Evolutionary conservation across 2,329 filamentous ascomycete species (phyloP).

Genomic region (Amylocarpus encephaloides): DNA sequence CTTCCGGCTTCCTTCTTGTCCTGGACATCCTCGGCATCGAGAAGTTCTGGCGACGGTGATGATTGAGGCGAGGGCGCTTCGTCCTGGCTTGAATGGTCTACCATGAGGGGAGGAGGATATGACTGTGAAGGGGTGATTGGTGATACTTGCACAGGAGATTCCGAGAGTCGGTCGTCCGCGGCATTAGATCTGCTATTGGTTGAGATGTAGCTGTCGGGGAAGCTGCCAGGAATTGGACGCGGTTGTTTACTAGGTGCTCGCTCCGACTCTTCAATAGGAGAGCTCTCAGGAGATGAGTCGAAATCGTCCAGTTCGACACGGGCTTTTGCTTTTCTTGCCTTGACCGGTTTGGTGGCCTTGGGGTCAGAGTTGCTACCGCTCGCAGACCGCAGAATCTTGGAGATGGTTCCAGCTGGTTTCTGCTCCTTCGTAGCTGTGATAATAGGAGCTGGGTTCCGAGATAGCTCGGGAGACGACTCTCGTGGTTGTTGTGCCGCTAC

Average conservation of each 20-base stretch:
- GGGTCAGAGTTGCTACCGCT: slow-evolving; percentile 37
- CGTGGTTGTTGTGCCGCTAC: slow-evolving; percentile 24
- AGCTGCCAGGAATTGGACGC: slow-evolving; percentile 30
- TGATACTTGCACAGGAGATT: slow-evolving; percentile 64
- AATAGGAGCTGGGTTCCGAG: slow-evolving; percentile 28
- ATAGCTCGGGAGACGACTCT: slow-evolving; percentile 35
- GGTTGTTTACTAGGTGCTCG: slow-evolving; percentile 21
- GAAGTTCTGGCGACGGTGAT: slow-evolving; percentile 57
- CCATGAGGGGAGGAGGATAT: slow-evolving; percentile 60
- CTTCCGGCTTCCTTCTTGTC: slow-evolving; percentile 37
- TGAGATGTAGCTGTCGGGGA: slow-evolving; percentile 30
- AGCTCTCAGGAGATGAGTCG: slow-evolving; percentile 41
- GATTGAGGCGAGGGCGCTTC: slow-evolving; percentile 56
- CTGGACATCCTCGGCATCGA: slow-evolving; percentile 39
- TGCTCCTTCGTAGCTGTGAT: slow-evolving; percentile 38
- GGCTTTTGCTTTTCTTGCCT: slow-evolving; percentile 52
- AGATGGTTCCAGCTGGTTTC: slow-evolving; percentile 34
- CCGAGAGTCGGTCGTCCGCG: slow-evolving; percentile 47
- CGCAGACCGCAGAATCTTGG: slow-evolving; percentile 39
- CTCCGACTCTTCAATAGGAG: slow-evolving; percentile 30
- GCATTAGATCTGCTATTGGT: slow-evolving; percentile 31
- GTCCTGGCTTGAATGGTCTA: slow-evolving; percentile 66
- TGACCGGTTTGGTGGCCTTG: slow-evolving; percentile 43
- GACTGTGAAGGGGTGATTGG: slow-evolving; percentile 42
- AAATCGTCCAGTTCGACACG: slow-evolving; percentile 66